Conservation (phyloP, 352 stramenopile genomes). For the Pythium guiyangense region DNA sequence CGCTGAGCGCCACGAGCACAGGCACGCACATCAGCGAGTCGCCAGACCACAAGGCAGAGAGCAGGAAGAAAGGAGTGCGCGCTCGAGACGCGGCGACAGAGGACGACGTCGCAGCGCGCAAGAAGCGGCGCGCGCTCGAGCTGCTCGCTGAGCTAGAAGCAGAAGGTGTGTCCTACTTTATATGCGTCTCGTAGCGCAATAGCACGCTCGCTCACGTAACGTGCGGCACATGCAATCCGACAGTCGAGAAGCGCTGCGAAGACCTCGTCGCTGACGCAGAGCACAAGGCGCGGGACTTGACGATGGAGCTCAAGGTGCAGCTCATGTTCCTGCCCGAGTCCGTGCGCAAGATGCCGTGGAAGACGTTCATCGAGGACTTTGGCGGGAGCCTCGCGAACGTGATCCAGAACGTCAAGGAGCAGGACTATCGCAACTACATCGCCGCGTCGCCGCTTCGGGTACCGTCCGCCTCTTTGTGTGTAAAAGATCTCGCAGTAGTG, state of each 20-base stretch:
- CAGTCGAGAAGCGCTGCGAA: conserved; percentile 67
- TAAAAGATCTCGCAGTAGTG: background rate
- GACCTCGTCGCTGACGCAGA: conserved; percentile 47
- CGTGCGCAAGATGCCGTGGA: conserved; percentile 74
- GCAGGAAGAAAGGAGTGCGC: conserved; percentile 27
- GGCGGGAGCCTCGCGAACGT: conserved; percentile 65
- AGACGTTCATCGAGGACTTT: conserved; percentile 78
- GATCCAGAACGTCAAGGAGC: conserved; percentile 53
- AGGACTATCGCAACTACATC: conserved; percentile 25
- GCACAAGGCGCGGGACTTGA: conserved; percentile 52
- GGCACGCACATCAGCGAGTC: conserved; percentile 25
- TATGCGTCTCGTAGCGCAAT: background rate
- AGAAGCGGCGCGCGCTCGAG: conserved; percentile 32
- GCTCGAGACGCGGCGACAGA: conserved; percentile 11
- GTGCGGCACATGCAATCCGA: background rate
- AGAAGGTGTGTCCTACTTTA: conserved; percentile 31
- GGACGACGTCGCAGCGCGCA: conserved; percentile 22
- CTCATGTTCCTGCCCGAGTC: conserved; percentile 67
- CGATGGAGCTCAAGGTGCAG: conserved; percentile 77
- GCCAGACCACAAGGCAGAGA: conserved; percentile 21
- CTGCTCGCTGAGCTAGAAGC: conserved; percentile 60
- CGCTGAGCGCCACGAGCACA: conserved; percentile 21
- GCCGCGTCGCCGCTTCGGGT: conserved; percentile 32
- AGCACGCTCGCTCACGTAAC: background rate
- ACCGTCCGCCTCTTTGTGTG: conserved; percentile 2